A percentile compares a stretch with the other conserved stretches of the same genome.
phyloP scores from a whole-genome alignment of 257 asterid species.

The Scutellaria baicalensis region DNA sequence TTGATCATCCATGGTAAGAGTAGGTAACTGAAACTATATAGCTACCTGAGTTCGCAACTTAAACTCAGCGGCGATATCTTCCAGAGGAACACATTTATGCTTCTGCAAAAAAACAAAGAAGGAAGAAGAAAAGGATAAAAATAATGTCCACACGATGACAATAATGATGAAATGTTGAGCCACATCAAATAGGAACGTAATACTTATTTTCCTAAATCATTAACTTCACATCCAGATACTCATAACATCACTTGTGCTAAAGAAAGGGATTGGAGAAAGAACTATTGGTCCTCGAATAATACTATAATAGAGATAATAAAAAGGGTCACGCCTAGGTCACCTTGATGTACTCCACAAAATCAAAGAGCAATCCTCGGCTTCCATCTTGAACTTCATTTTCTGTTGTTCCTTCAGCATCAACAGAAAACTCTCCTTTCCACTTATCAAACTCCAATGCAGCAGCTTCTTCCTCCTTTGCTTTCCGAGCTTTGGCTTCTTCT shows the following conservation, averaged over 20 bases:
- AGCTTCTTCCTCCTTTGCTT: constrained; percentile 92
- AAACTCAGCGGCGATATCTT: constrained; percentile 97
- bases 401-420: constrained; percentile 96
- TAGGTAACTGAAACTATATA: background rate
- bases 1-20: background rate
- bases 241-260: background rate
- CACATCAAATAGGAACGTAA: background rate
- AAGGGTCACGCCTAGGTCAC: constrained; percentile 23
- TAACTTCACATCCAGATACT: constrained; percentile 2
- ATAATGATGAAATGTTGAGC: background rate
- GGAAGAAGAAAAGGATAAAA: constrained; percentile 7
- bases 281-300: background rate
- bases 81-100: constrained; percentile 90
- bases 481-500: constrained; percentile 85
- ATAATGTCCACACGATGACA: background rate
- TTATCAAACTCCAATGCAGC: constrained; percentile 88
- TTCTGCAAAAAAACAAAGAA: constrained; percentile 65
- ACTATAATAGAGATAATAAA: background rate
- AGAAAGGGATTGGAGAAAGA: background rate
- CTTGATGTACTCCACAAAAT: constrained; percentile 95
- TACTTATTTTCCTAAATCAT: background rate
- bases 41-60: constrained; percentile 91
- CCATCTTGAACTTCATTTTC: constrained; percentile 84
- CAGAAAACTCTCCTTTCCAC: constrained; percentile 92
- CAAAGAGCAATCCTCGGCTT: constrained; percentile 70